These are phyloP conservation scores for Nymphaea colorata DNA, from an alignment of 164 flowering plant species.

Conservation along the genomic window DNA sequence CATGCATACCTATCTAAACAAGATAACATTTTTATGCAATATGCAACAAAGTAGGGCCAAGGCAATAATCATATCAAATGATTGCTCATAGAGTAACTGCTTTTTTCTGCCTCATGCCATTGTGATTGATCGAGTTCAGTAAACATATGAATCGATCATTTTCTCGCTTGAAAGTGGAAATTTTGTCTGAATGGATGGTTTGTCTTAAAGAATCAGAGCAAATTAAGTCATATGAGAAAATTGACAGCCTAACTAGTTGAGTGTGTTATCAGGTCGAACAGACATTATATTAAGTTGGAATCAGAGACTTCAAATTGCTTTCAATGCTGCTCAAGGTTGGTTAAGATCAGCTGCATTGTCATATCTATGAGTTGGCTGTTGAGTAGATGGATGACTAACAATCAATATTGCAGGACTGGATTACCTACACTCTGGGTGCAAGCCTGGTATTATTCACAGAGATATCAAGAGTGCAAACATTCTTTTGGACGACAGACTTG, in stretches of 20 bases:
- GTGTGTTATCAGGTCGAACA: neutral
- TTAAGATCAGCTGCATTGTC: neutral
- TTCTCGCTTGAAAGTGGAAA: no score
- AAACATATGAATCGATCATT: no score
- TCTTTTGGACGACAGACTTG: conserved; percentile 23
- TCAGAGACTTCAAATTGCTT: conserved; percentile 22
- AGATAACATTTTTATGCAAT: no score
- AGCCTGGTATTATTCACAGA: conserved; percentile 44
- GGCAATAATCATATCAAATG: no score
- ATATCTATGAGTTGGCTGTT: neutral
- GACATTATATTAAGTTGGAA: neutral
- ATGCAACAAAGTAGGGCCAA: no score
- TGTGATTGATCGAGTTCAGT: no score
- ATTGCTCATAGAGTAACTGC: no score
- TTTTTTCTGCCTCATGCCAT: no score
- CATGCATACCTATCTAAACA: no score
- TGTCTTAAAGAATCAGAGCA: no score
- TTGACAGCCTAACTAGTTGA: neutral
- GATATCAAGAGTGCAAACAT: conserved; percentile 44
- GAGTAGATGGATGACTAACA: neutral
- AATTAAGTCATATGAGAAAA: neutral
- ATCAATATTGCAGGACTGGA: conserved; percentile 30
- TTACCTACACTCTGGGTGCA: conserved; percentile 38
- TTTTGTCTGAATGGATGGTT: no score
- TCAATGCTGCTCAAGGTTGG: conserved; percentile 32